Base-by-base conservation (phyloP, 208 protist genomes). In the Crithidia brevicula region DNA sequence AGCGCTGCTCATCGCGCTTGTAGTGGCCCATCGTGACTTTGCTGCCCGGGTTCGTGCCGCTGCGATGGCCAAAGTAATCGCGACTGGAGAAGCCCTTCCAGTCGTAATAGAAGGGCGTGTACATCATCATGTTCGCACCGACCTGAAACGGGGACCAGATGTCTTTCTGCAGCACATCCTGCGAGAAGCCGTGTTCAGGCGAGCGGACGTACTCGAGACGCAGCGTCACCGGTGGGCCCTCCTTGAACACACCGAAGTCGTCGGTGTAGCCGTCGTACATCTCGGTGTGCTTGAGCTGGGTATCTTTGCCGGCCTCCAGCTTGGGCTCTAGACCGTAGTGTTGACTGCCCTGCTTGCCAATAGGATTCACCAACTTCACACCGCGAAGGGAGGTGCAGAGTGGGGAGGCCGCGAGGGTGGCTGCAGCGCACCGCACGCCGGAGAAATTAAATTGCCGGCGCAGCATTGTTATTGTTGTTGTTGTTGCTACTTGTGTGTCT, bases 191-290 rank as follows among this genome's bases (percentile, higher is more conserved):
- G 77, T 95, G 90, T 11, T 93, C 89, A 15, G 89, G 89, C 0
- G 89, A 95, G 51, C 92, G 89, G 13, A 97, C 64, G 69, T 97
- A 97, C 80, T 97, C 89, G 28, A 97, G 79, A 7, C 92, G 89
- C 45, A 97, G 81, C 38, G 92, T 77, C 36, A 88, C 83, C 27
- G 92, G 92, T 11, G 92, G 88, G 5, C 92, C 92, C 53, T 97
- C 92, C 70, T 97, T 97, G 67, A 95, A 97, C 18, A 95, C 90
- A 46, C 92, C 92, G 72, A 97, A 97, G 72, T 95, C 89, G 64
- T 97, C 92, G 4, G 92, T 97, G 81, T 95, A 97, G 38, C 92
- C 92, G 74, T 97, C 92, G 69, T 97, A 97, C 89, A 95, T 95
- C 68, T 97, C 89, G 34, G 92, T 97, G 76, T 94, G 88, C 65